Evolutionary conservation across 2,329 filamentous ascomycete genomes (phyloP), one percentile per base, ranked within the genome.

Genomic region (Albifimbria verrucaria): DNA sequence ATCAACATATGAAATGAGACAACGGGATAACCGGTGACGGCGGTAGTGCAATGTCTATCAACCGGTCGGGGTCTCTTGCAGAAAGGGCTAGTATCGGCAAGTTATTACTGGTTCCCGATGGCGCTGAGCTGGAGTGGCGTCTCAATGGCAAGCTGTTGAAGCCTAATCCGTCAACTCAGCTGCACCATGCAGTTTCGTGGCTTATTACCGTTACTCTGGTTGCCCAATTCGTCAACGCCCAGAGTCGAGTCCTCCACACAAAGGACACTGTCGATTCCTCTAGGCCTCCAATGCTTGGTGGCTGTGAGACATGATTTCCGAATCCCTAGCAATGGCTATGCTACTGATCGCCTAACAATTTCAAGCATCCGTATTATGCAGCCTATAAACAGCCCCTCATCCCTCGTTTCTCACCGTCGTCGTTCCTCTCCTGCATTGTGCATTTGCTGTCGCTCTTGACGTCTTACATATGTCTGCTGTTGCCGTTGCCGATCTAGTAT

Each of bases 401-500:
- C 12, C 4, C 32, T n/a, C 32, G 11, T 5, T 39, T 12, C 12
- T 12, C 12, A 39, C n/a, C n/a, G 18, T 39, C 18, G 32, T 17
- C 15, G 6, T 39, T n/a, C 11, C 18, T 12, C 12, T 39, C 32
- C 18, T 39, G 4, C 32, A 39, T 39, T 39, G 12, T 39, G 11
- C 18, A 39, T 12, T n/a, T n/a, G 15, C 32, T n/a, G 12, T 39
- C 12, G 32, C 12, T 12, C 32, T 39, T 15, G 12, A 17, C 18
- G 5, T 39, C 12, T 39, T 39, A 4, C 18, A 39, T 39, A n/a
- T n/a, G n/a, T n/a, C n/a, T n/a, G 32, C 32, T 17, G 15, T 39
- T 39, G 15, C 18, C 18, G 32, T 17, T 39, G 18, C 32, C 32
- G 15, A 6, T 39, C 32, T 39, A 39, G 32, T 15, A 60, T 60